These are phyloP conservation scores for Sutorius australiensis DNA, from an alignment of 768 basidiomycete genomes.

Conservation along the genomic window DNA sequence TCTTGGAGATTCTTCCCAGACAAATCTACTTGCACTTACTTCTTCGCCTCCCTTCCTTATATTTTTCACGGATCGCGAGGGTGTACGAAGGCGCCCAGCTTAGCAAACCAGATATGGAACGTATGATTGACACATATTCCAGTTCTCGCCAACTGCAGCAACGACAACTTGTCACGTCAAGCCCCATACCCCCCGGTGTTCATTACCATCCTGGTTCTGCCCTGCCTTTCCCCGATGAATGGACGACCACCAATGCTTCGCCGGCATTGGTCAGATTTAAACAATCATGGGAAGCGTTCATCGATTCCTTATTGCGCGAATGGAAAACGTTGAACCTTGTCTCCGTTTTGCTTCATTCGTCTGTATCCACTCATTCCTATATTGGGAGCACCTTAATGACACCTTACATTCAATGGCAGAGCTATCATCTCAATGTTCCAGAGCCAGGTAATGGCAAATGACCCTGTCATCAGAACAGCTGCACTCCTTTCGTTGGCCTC, in stretches of 20 bases:
- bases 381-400: neutral
- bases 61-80: conserved; percentile 73
- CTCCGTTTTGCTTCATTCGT: conserved; percentile 58
- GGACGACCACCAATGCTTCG: conserved; percentile 48
- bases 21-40: conserved; percentile 46
- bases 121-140: conserved; percentile 41
- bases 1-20: conserved; percentile 38
- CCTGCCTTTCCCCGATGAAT: conserved; percentile 52
- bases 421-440: conserved; percentile 73
- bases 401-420: conserved; percentile 29
- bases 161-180: conserved; percentile 15
- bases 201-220: conserved; percentile 16
- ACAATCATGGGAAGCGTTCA: conserved; percentile 64
- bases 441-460: conserved; percentile 43
- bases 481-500: conserved; percentile 64
- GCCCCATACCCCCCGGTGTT: conserved; percentile 29
- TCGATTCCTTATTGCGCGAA: conserved; percentile 64
- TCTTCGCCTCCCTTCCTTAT: conserved; percentile 71
- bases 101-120: conserved; percentile 64
- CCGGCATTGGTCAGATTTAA: conserved; percentile 65
- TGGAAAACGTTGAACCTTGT: conserved; percentile 78
- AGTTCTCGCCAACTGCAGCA: conserved; percentile 12
- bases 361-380: conserved; percentile 15
- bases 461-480: conserved; percentile 59
- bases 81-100: conserved; percentile 78